Evolutionary conservation across 2,329 filamentous ascomycete species (phyloP).

Genomic region (Arthrobotrys pseudoclavata): DNA sequence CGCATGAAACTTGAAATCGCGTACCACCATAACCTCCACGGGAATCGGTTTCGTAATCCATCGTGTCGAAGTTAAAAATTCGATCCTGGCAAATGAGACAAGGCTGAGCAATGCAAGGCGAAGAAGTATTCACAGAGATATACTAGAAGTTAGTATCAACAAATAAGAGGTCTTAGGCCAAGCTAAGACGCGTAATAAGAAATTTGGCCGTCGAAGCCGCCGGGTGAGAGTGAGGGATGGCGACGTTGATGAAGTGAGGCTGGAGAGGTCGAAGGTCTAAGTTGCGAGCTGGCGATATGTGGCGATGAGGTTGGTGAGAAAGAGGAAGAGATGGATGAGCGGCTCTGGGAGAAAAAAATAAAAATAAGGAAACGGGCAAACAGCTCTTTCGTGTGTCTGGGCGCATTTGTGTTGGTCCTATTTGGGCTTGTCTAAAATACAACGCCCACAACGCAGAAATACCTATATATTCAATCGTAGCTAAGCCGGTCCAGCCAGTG

Average conservation of each 20-base stretch:
- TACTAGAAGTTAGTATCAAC: conserved; percentile 54
- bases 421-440: neutral
- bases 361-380: conserved; percentile 27
- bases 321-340: conserved; percentile 13
- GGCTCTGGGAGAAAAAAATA: conserved; percentile 19
- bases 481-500: too few relatives aligned
- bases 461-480: too few relatives aligned
- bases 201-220: conserved; percentile 15
- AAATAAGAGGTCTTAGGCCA: conserved; percentile 31
- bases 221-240: conserved; percentile 18
- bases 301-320: conserved; percentile 54
- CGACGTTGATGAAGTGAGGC: conserved; percentile 33
- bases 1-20: conserved; percentile 62
- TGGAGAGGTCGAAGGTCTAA: conserved; percentile 9
- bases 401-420: neutral
- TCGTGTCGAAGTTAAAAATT: conserved; percentile 62
- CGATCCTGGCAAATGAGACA: conserved; percentile 26
- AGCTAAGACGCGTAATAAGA: conserved; percentile 46
- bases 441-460: conserved; percentile 1
- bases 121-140: conserved; percentile 7
- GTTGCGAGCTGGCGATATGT: conserved; percentile 39
- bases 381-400: conserved; percentile 5
- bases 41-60: conserved; percentile 77
- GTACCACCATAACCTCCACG: conserved; percentile 76
- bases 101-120: conserved; percentile 27